Conservation (phyloP, 495 filamentous ascomycete genomes). For the Xylaria sp. region DNA sequence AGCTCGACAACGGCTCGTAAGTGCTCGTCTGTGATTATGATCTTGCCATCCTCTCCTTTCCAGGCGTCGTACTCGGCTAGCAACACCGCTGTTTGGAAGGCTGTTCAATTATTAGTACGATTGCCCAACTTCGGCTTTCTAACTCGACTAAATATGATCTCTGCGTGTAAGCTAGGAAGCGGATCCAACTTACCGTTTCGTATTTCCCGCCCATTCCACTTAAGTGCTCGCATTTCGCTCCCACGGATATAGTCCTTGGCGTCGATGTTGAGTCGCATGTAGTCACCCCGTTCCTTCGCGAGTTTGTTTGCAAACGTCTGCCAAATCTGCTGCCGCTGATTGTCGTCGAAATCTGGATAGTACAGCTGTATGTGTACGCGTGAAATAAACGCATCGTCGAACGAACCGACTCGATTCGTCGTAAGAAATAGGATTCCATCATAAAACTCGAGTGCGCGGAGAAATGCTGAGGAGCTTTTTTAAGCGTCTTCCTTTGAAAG, state of each 20-base stretch:
- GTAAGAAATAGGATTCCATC: constrained; percentile 65
- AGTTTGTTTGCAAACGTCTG: constrained; percentile 33
- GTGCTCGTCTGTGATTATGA: constrained; percentile 26
- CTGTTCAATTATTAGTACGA: constrained; percentile 25
- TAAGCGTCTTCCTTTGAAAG: neutral
- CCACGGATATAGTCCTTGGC: constrained; percentile 30
- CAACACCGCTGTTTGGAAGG: constrained; percentile 50
- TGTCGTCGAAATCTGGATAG: constrained; percentile 44
- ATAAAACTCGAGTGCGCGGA: constrained; percentile 66
- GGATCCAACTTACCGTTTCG: constrained; percentile 19
- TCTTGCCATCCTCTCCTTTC: constrained; percentile 23
- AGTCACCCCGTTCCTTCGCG: constrained; percentile 25
- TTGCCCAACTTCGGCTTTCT: neutral
- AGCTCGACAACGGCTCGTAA: constrained; percentile 29
- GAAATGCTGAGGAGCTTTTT: constrained; percentile 43
- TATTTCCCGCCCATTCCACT: constrained; percentile 56
- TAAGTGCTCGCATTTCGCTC: constrained; percentile 1
- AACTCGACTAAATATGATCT: neutral
- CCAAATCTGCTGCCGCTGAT: constrained; percentile 32
- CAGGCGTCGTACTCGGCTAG: constrained; percentile 39
- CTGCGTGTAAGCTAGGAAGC: neutral
- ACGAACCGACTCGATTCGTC: constrained; percentile 60
- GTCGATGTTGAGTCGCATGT: constrained; percentile 6
- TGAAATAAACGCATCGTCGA: constrained; percentile 64
- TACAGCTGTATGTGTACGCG: constrained; percentile 58